Conservation (phyloP, 768 basidiomycete species). For the Austroboletus eburneus region DNA sequence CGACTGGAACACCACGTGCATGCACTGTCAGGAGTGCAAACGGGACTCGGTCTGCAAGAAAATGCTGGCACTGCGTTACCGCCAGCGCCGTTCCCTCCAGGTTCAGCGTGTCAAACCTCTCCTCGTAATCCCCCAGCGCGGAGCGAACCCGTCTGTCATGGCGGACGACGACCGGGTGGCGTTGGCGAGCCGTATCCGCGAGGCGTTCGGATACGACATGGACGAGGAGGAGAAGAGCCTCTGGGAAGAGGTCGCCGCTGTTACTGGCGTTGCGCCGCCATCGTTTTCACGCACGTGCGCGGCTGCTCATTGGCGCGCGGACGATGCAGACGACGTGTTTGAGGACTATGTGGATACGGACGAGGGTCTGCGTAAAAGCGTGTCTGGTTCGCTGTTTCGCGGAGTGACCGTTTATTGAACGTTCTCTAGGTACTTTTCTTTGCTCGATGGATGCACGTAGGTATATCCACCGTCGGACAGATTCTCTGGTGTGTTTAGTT, state of each 20-base stretch:
- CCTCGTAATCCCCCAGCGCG: not conserved
- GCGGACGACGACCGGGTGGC: constrained; percentile 5
- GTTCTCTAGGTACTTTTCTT: not conserved
- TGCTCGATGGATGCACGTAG: no score
- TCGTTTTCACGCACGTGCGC: constrained; percentile 17
- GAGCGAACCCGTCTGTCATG: not conserved
- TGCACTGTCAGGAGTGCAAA: constrained; percentile 27
- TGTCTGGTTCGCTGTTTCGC: constrained; percentile 17
- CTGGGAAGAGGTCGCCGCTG: constrained; percentile 28
- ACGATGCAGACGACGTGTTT: not conserved
- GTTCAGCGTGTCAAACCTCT: constrained; percentile 6
- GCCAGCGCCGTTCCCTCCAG: constrained; percentile 7
- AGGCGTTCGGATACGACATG: constrained; percentile 17
- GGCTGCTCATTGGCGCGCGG: not conserved
- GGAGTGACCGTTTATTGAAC: constrained; percentile 21
- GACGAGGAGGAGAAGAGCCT: constrained; percentile 27
- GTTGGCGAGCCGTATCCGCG: constrained; percentile 8
- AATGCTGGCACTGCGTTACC: constrained; percentile 19
- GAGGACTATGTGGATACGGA: constrained; percentile 14
- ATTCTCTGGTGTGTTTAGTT: no score
- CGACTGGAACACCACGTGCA: constrained; percentile 17
- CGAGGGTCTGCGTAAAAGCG: constrained; percentile 15
- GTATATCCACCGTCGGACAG: not conserved
- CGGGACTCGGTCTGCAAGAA: constrained; percentile 27
- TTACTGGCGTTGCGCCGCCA: constrained; percentile 12